Evolutionary conservation across 176 grass and related monocot genomes (phyloP).

Genomic region (Triticum monococcum): DNA sequence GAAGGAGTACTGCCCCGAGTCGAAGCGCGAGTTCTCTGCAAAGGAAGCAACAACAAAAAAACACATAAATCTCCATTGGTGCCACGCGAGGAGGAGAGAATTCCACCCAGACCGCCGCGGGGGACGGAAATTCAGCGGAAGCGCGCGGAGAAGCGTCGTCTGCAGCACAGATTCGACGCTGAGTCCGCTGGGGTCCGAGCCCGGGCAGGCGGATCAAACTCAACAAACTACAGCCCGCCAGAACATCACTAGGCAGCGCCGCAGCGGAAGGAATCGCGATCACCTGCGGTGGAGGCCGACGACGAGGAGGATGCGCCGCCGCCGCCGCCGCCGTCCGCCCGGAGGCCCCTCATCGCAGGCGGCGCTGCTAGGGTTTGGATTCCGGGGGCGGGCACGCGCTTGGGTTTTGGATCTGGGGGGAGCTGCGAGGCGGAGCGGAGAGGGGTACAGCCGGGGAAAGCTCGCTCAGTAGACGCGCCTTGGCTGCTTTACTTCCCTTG

Average conservation of each 20-base stretch:
- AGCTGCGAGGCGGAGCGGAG: not conserved
- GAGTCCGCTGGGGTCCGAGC: not conserved
- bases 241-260: not conserved
- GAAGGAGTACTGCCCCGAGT: slow-evolving; percentile 73
- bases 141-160: not conserved
- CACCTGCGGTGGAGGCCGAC: slow-evolving; percentile 30
- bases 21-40: slow-evolving; percentile 64
- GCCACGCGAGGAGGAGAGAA: no score
- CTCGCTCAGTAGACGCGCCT: slow-evolving; percentile 4
- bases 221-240: not conserved
- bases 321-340: slow-evolving; percentile 2
- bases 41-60: not conserved
- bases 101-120: no score
- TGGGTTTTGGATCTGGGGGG: slow-evolving; percentile 39
- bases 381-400: not conserved
- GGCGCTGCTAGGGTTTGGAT: slow-evolving; percentile 32
- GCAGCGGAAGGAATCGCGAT: not conserved
- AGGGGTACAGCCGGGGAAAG: not conserved
- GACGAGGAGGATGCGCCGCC: not conserved
- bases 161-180: not conserved
- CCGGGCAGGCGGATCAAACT: not conserved
- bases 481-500: slow-evolving; percentile 14
- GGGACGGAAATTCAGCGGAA: slow-evolving; percentile 19
- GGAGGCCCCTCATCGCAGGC: slow-evolving; percentile 30
- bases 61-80: not conserved